These are phyloP conservation scores for Plasmodium gaboni DNA, from an alignment of 169 alveolate species.

Conservation along the genomic window DNA sequence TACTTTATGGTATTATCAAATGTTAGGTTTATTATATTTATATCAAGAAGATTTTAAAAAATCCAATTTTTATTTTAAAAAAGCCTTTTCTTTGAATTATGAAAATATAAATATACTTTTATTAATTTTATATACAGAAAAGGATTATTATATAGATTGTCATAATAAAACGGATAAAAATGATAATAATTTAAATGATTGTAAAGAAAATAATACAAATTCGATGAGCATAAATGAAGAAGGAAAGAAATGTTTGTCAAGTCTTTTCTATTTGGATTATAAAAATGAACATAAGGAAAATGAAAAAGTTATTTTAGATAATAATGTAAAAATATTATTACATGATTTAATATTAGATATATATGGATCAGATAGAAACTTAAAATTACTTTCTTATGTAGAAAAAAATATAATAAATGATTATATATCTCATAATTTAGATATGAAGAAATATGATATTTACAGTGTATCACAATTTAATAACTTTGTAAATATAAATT, in stretches of 20 bases:
- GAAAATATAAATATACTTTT: slow-evolving; percentile 43
- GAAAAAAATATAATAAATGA: slow-evolving; percentile 60
- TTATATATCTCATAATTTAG: slow-evolving; percentile 57
- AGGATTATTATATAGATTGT: neutral
- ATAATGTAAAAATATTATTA: slow-evolving; percentile 25
- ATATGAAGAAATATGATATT: slow-evolving; percentile 54
- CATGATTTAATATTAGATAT: slow-evolving; percentile 64
- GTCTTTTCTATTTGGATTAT: slow-evolving; percentile 50
- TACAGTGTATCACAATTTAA: slow-evolving; percentile 54
- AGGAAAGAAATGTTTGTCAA: slow-evolving; percentile 5
- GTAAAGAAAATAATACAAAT: neutral
- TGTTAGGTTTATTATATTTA: slow-evolving; percentile 37
- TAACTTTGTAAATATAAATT: slow-evolving; percentile 46
- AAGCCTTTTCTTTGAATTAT: slow-evolving; percentile 56
- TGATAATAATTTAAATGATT: too few relatives aligned
- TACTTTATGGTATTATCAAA: slow-evolving; percentile 58
- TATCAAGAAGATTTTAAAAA: slow-evolving; percentile 23
- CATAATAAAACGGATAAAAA: neutral
- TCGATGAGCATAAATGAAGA: neutral
- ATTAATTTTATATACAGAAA: slow-evolving; percentile 53
- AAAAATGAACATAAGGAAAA: slow-evolving; percentile 51
- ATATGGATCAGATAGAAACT: slow-evolving; percentile 68
- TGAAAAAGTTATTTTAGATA: slow-evolving; percentile 18
- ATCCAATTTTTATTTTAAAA: slow-evolving; percentile 51
- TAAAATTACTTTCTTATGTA: slow-evolving; percentile 34